Evolutionary conservation across 805 yeast genomes (phyloP).

Genomic region (Kluyveromyces nonfermentans): DNA sequence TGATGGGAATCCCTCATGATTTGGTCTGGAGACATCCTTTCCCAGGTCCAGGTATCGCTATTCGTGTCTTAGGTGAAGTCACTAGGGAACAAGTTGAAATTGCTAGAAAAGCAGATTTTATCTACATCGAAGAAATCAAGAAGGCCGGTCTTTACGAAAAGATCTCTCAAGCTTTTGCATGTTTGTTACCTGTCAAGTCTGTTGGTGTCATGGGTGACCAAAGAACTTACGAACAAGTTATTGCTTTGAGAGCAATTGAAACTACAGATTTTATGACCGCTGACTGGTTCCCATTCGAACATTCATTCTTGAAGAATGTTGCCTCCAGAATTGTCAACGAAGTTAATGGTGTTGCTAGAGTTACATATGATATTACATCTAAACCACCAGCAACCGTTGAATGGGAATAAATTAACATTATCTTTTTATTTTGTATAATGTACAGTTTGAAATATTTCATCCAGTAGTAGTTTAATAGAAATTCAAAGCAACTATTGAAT

Average conservation of each 20-base stretch:
- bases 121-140: slow-evolving; percentile 92
- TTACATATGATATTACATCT: slow-evolving; percentile 95
- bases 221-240: slow-evolving; percentile 98
- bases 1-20: slow-evolving; percentile 91
- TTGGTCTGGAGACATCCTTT: slow-evolving; percentile 99
- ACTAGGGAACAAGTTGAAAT: slow-evolving; percentile 87
- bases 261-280: slow-evolving; percentile 99
- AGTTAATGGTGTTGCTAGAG: slow-evolving; percentile 98
- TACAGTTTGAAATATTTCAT: neutral
- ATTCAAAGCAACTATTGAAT: neutral
- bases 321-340: slow-evolving; percentile 96
- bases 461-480: neutral
- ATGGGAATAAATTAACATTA: slow-evolving; percentile 63
- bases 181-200: slow-evolving; percentile 91
- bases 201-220: slow-evolving; percentile 99
- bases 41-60: slow-evolving; percentile 99
- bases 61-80: slow-evolving; percentile 95
- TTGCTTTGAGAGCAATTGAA: slow-evolving; percentile 97
- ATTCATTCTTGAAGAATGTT: slow-evolving; percentile 81
- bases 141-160: slow-evolving; percentile 86
- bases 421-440: neutral
- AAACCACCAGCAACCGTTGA: slow-evolving; percentile 99
- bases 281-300: slow-evolving; percentile 95
- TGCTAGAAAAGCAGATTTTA: slow-evolving; percentile 94
- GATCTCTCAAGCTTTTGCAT: slow-evolving; percentile 97